Evolutionary conservation across 352 stramenopile species (phyloP).

Genomic region (Phytopythium sindhum): DNA sequence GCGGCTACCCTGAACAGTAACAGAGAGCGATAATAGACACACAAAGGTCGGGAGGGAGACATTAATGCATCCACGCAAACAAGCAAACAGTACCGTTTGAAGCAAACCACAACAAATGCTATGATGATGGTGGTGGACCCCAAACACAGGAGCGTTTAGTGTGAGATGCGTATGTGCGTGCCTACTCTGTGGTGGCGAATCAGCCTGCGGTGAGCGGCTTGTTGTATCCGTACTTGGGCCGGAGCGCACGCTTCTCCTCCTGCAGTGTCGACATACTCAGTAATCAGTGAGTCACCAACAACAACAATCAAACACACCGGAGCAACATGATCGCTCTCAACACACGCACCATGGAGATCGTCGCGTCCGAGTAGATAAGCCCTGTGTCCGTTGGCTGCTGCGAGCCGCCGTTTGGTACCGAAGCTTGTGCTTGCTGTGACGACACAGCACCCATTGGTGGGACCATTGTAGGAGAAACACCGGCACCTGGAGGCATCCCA

Average conservation of each 20-base stretch:
- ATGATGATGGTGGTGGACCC: conserved; percentile 9
- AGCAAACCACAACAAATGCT: conserved; percentile 4
- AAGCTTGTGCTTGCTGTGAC: neutral
- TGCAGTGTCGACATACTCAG: conserved; percentile 11
- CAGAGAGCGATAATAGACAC: neutral
- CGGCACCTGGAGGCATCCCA: neutral
- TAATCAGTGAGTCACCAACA: neutral
- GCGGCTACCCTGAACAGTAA: conserved; percentile 65
- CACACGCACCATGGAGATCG: conserved; percentile 50
- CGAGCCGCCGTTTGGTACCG: neutral
- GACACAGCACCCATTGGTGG: neutral
- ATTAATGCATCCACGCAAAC: neutral
- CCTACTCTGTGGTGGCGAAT: conserved; percentile 17
- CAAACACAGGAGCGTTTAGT: conserved; percentile 9
- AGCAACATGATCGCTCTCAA: neutral
- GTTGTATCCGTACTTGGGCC: conserved; percentile 75
- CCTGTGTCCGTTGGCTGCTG: conserved; percentile 24
- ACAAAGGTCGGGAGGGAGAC: neutral
- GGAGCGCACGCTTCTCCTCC: conserved; percentile 78
- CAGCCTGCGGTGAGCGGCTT: conserved; percentile 23
- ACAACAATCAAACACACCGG: neutral
- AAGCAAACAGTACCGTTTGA: conserved; percentile 16
- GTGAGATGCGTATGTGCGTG: neutral
- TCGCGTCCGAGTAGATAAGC: conserved; percentile 53
- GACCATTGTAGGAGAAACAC: neutral